Percentiles rank a stretch among this genome's conserved stretches.
phyloP scores from a whole-genome alignment of 495 filamentous ascomycete genomes.

The Neurospora sp. region DNA sequence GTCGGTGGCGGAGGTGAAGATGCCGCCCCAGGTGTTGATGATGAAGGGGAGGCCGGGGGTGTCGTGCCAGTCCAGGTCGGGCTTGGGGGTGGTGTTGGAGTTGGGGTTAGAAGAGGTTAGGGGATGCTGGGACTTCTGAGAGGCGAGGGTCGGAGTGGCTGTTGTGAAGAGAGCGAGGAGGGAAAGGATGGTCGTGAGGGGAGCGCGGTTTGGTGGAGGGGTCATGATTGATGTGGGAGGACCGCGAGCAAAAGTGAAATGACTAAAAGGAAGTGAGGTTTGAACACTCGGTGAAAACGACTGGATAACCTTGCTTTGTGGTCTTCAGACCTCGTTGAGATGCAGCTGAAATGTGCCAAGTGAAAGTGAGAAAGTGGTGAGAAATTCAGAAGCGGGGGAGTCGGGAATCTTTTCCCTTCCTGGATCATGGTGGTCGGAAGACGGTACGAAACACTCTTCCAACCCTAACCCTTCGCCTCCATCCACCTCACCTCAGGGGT shows the following conservation, averaged over 20 bases:
- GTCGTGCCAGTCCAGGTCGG: background rate
- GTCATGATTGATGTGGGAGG: background rate
- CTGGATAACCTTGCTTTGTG: background rate
- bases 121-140: background rate
- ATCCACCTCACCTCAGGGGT: background rate
- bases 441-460: background rate
- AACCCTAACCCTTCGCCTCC: background rate
- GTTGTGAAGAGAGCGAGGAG: background rate
- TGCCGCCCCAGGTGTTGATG: slow-evolving; percentile 37
- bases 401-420: background rate
- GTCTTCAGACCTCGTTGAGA: background rate
- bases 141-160: background rate
- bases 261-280: background rate
- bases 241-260: no score
- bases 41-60: slow-evolving; percentile 30
- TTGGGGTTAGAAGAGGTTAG: background rate
- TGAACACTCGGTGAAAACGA: background rate
- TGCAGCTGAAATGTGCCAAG: background rate
- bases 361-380: background rate
- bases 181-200: background rate
- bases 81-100: background rate
- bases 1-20: slow-evolving; percentile 37
- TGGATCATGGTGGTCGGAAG: background rate
- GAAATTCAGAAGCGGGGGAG: background rate
- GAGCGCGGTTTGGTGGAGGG: background rate